phyloP scores from a whole-genome alignment of 768 basidiomycete genomes.

The Phylloporus scabripes region DNA sequence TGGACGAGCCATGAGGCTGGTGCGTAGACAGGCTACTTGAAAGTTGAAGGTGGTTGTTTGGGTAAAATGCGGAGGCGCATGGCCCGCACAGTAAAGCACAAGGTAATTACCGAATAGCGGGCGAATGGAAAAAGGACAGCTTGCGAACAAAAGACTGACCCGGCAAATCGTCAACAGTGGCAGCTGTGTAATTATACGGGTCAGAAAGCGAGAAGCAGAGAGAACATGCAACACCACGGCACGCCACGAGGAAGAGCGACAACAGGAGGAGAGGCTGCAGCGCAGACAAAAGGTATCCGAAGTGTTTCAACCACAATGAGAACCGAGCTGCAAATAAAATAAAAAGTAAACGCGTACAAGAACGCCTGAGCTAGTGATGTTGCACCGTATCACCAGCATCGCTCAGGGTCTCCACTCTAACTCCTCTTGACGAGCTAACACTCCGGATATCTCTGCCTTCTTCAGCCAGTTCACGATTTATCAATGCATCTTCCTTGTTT shows the following conservation, averaged over 20 bases:
- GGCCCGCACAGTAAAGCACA: slow-evolving; percentile 22
- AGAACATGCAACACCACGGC: slow-evolving; percentile 25
- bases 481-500: slow-evolving; percentile 33
- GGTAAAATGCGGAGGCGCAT: slow-evolving; percentile 12
- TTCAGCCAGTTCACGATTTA: slow-evolving; percentile 76
- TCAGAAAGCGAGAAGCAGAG: slow-evolving; percentile 31
- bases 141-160: slow-evolving; percentile 23
- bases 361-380: slow-evolving; percentile 38
- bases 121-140: slow-evolving; percentile 22
- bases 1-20: slow-evolving; percentile 15
- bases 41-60: slow-evolving; percentile 14
- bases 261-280: slow-evolving; percentile 24
- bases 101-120: slow-evolving; percentile 28
- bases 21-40: slow-evolving; percentile 17
- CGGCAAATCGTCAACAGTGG: slow-evolving; percentile 22
- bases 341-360: slow-evolving; percentile 32
- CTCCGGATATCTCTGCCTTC: slow-evolving; percentile 87
- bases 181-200: slow-evolving; percentile 25
- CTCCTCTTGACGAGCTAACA: slow-evolving; percentile 74
- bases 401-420: slow-evolving; percentile 67
- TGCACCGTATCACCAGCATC: slow-evolving; percentile 47
- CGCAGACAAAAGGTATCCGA: slow-evolving; percentile 33
- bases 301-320: slow-evolving; percentile 31
- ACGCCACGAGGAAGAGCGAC: slow-evolving; percentile 26
- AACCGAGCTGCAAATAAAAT: slow-evolving; percentile 33